These are phyloP conservation scores for Parachlorella kessleri DNA, from an alignment of 139 green algal species.

Conservation along the genomic window DNA sequence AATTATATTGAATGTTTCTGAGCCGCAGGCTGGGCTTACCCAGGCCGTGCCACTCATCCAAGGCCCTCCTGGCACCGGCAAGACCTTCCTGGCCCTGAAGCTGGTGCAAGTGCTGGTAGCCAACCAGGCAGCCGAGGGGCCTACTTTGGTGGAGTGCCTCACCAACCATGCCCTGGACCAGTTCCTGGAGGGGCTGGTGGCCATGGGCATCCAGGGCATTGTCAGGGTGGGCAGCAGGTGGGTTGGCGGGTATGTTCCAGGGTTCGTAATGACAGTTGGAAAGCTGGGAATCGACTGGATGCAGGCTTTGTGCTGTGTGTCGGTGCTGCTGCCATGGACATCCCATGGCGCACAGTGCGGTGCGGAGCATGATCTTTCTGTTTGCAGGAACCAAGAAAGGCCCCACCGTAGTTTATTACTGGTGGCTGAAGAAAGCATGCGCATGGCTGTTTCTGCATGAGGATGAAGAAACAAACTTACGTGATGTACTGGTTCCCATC, in stretches of 20 bases:
- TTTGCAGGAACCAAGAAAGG: too few species aligned
- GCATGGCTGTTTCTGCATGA: too few species aligned
- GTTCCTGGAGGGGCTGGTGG: constrained; percentile 85
- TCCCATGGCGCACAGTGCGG: too few species aligned
- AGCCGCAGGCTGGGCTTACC: constrained; percentile 64
- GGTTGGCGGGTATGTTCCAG: background rate
- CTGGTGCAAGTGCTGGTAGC: constrained; percentile 88
- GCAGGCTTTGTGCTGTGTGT: too few species aligned
- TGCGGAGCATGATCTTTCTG: too few species aligned
- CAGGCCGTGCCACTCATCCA: constrained; percentile 91
- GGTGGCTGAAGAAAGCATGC: too few species aligned
- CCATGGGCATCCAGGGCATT: constrained; percentile 61
- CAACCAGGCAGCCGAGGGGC: constrained; percentile 79
- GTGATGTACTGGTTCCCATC: too few species aligned
- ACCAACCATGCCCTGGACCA: constrained; percentile 78
- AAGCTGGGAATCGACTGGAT: too few species aligned
- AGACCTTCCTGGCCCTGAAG: constrained; percentile 91
- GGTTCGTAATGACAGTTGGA: too few species aligned
- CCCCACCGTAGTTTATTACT: too few species aligned
- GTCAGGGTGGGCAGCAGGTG: constrained; percentile 8
- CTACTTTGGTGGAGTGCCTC: constrained; percentile 91
- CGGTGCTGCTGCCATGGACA: too few species aligned
- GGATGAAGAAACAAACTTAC: too few species aligned
- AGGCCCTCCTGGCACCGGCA: constrained; percentile 94
- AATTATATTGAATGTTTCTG: background rate